phyloP scores from a whole-genome alignment of 148 eudicot genomes.

The Silene conica region DNA sequence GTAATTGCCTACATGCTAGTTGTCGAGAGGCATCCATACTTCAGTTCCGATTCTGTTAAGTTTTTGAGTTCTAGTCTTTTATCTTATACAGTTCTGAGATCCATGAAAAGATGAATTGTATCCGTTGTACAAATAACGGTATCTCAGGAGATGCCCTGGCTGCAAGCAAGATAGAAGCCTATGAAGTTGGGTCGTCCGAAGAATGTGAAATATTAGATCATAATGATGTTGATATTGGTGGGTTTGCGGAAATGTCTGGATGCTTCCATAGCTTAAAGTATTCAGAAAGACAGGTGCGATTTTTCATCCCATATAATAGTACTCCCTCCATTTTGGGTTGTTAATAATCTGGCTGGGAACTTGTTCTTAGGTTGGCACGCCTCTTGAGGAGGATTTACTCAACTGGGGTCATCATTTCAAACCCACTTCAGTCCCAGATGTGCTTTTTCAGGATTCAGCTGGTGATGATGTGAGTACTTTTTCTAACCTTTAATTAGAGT shows the following conservation, averaged over 20 bases:
- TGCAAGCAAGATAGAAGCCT: slow-evolving; percentile 19
- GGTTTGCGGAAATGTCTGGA: slow-evolving; percentile 86
- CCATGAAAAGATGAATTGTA: slow-evolving; percentile 91
- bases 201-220: slow-evolving; percentile 33
- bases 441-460: slow-evolving; percentile 83
- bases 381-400: slow-evolving; percentile 92
- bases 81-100: slow-evolving; percentile 67
- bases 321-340: background rate
- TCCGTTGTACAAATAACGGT: slow-evolving; percentile 51
- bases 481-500: background rate
- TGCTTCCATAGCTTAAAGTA: slow-evolving; percentile 57
- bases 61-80: slow-evolving; percentile 1
- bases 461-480: slow-evolving; percentile 79
- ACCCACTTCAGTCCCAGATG: slow-evolving; percentile 76
- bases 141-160: slow-evolving; percentile 21
- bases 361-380: slow-evolving; percentile 65
- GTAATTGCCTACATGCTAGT: slow-evolving; percentile 30
- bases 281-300: slow-evolving; percentile 81
- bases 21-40: slow-evolving; percentile 6
- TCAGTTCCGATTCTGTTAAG: slow-evolving; percentile 8
- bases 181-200: slow-evolving; percentile 26
- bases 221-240: slow-evolving; percentile 68
- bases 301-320: background rate
- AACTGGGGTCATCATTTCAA: slow-evolving; percentile 89
- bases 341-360: slow-evolving; percentile 11